Conservation (phyloP, 352 stramenopile species). For the Pythium volutum region DNA sequence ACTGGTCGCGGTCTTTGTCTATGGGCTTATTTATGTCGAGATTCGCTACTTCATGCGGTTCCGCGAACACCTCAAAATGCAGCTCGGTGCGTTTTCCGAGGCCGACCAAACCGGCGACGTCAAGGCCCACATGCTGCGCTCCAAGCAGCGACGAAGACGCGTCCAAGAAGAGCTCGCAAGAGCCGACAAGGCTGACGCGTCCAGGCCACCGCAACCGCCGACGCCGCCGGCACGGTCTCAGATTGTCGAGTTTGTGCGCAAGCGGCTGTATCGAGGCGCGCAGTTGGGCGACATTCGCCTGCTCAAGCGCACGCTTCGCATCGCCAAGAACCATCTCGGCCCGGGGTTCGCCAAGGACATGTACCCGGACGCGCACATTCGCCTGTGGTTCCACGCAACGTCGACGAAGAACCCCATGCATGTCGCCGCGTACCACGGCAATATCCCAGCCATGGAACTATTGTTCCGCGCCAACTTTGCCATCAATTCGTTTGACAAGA, state of each 20-base stretch:
- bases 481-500: constrained; percentile 79
- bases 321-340: constrained; percentile 52
- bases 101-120: constrained; percentile 79
- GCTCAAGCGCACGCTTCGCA: constrained; percentile 50
- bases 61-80: constrained; percentile 84
- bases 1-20: constrained; percentile 41
- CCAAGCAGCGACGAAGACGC: constrained; percentile 42
- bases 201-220: constrained; percentile 9
- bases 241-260: constrained; percentile 53
- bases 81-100: constrained; percentile 78
- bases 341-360: constrained; percentile 52
- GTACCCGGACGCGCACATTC: constrained; percentile 65
- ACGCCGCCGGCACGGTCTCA: constrained; percentile 26
- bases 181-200: constrained; percentile 22
- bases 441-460: constrained; percentile 69
- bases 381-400: constrained; percentile 66
- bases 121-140: constrained; percentile 60
- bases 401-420: constrained; percentile 86
- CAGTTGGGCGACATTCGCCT: constrained; percentile 64
- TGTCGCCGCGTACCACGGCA: constrained; percentile 75
- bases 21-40: constrained; percentile 60
- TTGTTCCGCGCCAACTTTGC: constrained; percentile 52
- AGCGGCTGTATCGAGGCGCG: constrained; percentile 69
- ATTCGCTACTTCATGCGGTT: constrained; percentile 73
- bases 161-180: constrained; percentile 27